Evolutionary conservation across 164 flowering plant genomes (phyloP).

Genomic region (Brasenia schreberi): DNA sequence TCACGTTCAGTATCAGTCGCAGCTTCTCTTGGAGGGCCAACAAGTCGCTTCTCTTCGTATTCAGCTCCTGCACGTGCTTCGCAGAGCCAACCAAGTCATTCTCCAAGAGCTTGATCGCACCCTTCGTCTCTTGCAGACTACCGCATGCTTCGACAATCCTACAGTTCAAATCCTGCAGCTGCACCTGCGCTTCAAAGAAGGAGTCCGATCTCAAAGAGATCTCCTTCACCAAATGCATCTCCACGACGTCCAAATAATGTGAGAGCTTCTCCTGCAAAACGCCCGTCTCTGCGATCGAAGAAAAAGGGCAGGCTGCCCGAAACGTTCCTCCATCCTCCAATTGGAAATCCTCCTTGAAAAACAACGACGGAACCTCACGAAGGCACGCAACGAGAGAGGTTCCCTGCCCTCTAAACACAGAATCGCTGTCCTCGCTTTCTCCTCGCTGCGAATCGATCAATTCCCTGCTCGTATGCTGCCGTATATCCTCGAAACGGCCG

Average conservation of each 20-base stretch:
- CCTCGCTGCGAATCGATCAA: conserved; percentile 8
- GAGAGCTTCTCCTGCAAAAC: conserved; percentile 78
- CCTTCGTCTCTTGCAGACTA: conserved; percentile 70
- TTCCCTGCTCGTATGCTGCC: conserved; percentile 45
- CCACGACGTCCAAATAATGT: conserved; percentile 91
- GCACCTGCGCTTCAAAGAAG: conserved; percentile 94
- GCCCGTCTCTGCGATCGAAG: conserved; percentile 39
- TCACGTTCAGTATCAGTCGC: conserved; percentile 67
- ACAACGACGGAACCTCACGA: conserved; percentile 82
- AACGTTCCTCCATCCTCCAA: conserved; percentile 84
- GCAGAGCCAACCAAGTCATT: conserved; percentile 78
- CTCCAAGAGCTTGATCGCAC: conserved; percentile 65
- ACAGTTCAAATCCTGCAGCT: conserved; percentile 67
- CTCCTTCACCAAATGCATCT: conserved; percentile 96
- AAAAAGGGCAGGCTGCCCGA: conserved; percentile 75
- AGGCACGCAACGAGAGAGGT: conserved; percentile 84
- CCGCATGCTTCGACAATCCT: conserved; percentile 74
- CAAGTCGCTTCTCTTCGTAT: conserved; percentile 44
- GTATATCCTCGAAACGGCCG: conserved; percentile 65
- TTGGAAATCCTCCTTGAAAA: conserved; percentile 86
- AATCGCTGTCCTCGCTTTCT: not conserved
- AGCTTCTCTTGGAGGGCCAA: conserved; percentile 61
- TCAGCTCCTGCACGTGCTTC: conserved; percentile 57
- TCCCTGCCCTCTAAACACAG: conserved; percentile 34
- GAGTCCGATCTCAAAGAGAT: conserved; percentile 80